phyloP scores from a whole-genome alignment of 2,329 filamentous ascomycete genomes.

The Diaporthe sp. region DNA sequence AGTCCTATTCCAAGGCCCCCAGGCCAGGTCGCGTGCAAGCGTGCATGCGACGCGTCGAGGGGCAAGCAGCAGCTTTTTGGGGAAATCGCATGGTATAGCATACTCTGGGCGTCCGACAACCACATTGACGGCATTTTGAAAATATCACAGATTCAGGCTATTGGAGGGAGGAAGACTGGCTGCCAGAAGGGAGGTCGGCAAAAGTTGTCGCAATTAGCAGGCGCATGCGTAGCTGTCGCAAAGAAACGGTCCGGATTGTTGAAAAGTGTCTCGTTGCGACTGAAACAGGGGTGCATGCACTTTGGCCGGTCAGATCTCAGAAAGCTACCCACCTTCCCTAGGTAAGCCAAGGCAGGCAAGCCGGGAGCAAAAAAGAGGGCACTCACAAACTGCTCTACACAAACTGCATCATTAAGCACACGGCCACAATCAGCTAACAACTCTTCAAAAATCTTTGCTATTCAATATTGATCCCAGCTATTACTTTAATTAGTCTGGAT shows the following conservation, averaged over 20 bases:
- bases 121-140: slow-evolving; percentile 88
- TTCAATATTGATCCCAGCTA: too few species aligned
- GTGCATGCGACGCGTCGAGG: slow-evolving; percentile 6
- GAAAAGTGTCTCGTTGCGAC: slow-evolving; percentile 36
- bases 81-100: slow-evolving; percentile 51
- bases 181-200: not conserved
- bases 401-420: too few species aligned
- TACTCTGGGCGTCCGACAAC: slow-evolving; percentile 96
- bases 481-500: too few species aligned
- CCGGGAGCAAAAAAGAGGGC: too few species aligned
- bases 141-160: not conserved
- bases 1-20: not conserved
- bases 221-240: slow-evolving; percentile 10
- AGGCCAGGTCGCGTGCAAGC: slow-evolving; percentile 11
- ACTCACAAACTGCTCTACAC: too few species aligned
- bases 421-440: too few species aligned
- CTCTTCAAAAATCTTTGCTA: too few species aligned
- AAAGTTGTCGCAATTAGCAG: not conserved
- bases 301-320: slow-evolving; percentile 22
- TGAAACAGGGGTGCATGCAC: slow-evolving; percentile 36
- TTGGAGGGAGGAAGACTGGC: not conserved
- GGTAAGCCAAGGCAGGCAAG: slow-evolving; percentile 15
- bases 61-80: slow-evolving; percentile 10
- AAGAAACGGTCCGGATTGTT: slow-evolving; percentile 16
- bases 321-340: slow-evolving; percentile 2